These are phyloP conservation scores for Styphnolobium japonicum DNA, from an alignment of 306 rosid genomes.

Conservation along the genomic window DNA sequence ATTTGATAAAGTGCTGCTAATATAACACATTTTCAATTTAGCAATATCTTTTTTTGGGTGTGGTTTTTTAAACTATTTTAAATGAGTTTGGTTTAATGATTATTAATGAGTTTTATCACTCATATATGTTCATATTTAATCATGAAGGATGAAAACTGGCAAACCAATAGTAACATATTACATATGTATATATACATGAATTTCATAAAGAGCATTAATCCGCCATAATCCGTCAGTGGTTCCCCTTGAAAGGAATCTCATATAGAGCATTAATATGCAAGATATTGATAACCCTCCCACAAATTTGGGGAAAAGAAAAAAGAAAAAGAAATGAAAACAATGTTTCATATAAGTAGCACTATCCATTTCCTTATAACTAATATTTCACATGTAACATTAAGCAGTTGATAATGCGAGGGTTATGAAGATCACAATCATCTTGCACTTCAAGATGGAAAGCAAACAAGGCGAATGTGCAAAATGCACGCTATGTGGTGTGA, in stretches of 20 bases:
- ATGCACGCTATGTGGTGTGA: not conserved
- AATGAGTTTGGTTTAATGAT: too few relatives aligned
- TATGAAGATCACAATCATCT: not conserved
- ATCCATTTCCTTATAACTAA: not conserved
- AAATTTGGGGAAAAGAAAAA: not conserved
- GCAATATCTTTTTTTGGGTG: too few relatives aligned
- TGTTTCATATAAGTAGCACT: not conserved
- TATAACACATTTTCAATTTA: too few relatives aligned
- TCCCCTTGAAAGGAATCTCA: constrained; percentile 12
- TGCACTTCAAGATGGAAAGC: not conserved
- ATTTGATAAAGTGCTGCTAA: too few relatives aligned
- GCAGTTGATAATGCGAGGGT: not conserved
- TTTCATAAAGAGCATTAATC: too few relatives aligned
- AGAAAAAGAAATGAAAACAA: not conserved
- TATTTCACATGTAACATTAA: not conserved
- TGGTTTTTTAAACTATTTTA: too few relatives aligned
- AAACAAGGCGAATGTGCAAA: constrained; percentile 11
- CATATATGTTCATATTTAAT: too few relatives aligned
- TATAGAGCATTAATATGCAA: not conserved
- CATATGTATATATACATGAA: too few relatives aligned
- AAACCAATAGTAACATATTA: too few relatives aligned
- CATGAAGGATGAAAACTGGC: too few relatives aligned
- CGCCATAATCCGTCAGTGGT: too few relatives aligned
- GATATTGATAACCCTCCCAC: not conserved
- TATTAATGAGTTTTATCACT: too few relatives aligned